Evolutionary conservation across 2,329 filamentous ascomycete species (phyloP).

Genomic region (Aspergillus ibericus): DNA sequence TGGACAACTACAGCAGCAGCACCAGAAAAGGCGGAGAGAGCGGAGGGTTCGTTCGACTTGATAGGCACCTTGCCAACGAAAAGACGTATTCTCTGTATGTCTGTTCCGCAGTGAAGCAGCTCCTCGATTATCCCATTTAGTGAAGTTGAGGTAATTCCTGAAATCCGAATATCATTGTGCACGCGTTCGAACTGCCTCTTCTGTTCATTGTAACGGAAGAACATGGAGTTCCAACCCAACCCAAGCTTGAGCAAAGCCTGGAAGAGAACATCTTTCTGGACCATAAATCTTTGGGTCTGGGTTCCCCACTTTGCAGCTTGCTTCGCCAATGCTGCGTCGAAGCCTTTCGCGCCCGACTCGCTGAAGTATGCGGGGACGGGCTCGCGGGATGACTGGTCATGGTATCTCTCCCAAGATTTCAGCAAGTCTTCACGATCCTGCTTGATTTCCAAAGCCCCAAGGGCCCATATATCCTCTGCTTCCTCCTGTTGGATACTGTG

Average conservation of each 20-base stretch:
- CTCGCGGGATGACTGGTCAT: slow-evolving; percentile 31
- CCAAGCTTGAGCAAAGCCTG: slow-evolving; percentile 42
- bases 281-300: slow-evolving; percentile 31
- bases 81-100: slow-evolving; percentile 37
- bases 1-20: slow-evolving; percentile 36
- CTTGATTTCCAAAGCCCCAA: slow-evolving; percentile 25
- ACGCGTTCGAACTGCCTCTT: slow-evolving; percentile 40
- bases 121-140: slow-evolving; percentile 35
- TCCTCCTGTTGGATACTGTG: slow-evolving; percentile 20
- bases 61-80: slow-evolving; percentile 34
- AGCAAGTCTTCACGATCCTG: slow-evolving; percentile 19
- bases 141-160: slow-evolving; percentile 51
- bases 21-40: slow-evolving; percentile 38
- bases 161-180: slow-evolving; percentile 48
- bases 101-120: slow-evolving; percentile 38
- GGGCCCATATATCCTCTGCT: slow-evolving; percentile 37
- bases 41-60: slow-evolving; percentile 29
- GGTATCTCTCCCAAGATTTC: slow-evolving; percentile 46
- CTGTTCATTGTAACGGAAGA: slow-evolving; percentile 44
- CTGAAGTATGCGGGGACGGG: slow-evolving; percentile 44
- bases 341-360: slow-evolving; percentile 42
- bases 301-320: slow-evolving; percentile 22
- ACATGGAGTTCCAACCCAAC: slow-evolving; percentile 46
- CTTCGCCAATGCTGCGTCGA: slow-evolving; percentile 39
- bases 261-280: slow-evolving; percentile 40